Evolutionary conservation across 306 rosid species (phyloP).

Genomic region (Arachis stenosperma): DNA sequence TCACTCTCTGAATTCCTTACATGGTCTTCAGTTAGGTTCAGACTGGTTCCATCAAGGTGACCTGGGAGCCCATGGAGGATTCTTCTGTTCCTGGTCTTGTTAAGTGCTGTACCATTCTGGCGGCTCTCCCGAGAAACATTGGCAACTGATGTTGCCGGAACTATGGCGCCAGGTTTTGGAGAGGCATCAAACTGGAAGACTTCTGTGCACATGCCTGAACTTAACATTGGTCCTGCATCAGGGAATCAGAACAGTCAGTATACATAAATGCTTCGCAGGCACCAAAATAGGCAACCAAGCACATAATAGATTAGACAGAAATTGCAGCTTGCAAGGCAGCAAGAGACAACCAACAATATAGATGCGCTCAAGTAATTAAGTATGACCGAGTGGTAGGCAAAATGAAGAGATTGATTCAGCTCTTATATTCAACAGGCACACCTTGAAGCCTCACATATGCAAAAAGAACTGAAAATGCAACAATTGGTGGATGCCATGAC

Average conservation of each 20-base stretch:
- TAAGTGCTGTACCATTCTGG: constrained; percentile 51
- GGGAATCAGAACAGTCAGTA: constrained; percentile 34
- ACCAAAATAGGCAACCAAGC: constrained; percentile 21
- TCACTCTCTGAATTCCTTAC: constrained; percentile 51
- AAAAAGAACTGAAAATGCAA: constrained; percentile 17
- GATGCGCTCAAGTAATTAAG: background rate
- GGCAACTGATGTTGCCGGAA: constrained; percentile 78
- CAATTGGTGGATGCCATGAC: background rate
- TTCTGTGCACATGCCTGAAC: constrained; percentile 98
- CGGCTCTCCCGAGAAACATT: constrained; percentile 47
- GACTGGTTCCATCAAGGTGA: constrained; percentile 48
- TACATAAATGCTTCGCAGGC: background rate
- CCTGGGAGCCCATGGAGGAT: constrained; percentile 67
- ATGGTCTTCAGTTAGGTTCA: constrained; percentile 63
- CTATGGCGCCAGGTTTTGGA: constrained; percentile 76
- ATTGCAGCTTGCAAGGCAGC: background rate
- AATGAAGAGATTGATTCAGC: constrained; percentile 16
- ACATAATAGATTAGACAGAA: constrained; percentile 13
- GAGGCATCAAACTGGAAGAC: constrained; percentile 92
- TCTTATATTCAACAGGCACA: constrained; percentile 12
- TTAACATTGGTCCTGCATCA: constrained; percentile 83
- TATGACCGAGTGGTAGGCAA: constrained; percentile 17
- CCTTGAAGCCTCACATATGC: constrained; percentile 5
- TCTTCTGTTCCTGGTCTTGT: constrained; percentile 73
- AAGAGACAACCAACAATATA: constrained; percentile 22